A percentile compares a stretch with the other conserved stretches of the same genome.
Conservation (phyloP, 331 rosid species). For the Malus hybrid region DNA sequence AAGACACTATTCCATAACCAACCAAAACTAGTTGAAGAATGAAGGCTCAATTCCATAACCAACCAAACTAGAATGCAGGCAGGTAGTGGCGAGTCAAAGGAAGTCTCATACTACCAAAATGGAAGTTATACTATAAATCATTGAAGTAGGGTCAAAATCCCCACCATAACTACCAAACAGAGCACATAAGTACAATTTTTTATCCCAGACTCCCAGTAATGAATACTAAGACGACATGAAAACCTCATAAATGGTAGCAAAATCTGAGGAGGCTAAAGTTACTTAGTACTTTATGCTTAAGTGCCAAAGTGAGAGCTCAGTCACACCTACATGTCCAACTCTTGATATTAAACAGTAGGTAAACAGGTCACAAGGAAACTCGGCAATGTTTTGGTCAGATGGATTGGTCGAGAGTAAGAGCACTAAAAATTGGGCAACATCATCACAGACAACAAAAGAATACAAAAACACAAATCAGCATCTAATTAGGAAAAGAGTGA, state of each 20-base stretch:
- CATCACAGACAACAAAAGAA: not conserved
- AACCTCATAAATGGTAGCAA: not conserved
- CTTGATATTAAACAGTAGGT: not conserved
- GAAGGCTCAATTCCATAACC: not conserved
- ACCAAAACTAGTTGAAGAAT: not conserved
- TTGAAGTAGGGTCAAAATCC: not conserved
- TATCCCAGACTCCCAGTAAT: not conserved
- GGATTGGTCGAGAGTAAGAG: not conserved
- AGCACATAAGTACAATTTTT: not conserved
- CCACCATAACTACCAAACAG: not conserved
- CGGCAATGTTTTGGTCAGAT: not conserved
- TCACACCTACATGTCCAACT: not conserved
- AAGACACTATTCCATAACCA: not conserved
- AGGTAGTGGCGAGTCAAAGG: not conserved
- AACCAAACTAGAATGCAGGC: not conserved
- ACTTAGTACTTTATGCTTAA: not conserved
- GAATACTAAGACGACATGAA: not conserved
- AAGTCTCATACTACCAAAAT: not conserved
- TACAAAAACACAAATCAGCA: not conserved
- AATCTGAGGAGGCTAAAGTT: not conserved
- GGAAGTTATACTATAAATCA: not conserved
- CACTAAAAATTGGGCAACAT: not conserved
- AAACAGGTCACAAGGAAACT: not conserved
- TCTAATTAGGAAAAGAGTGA: not conserved
- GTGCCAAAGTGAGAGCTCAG: not conserved